A percentile compares a stretch with the other conserved stretches of the same genome.
Conservation (phyloP, 768 basidiomycete genomes). For the Pleurotus eryngii region DNA sequence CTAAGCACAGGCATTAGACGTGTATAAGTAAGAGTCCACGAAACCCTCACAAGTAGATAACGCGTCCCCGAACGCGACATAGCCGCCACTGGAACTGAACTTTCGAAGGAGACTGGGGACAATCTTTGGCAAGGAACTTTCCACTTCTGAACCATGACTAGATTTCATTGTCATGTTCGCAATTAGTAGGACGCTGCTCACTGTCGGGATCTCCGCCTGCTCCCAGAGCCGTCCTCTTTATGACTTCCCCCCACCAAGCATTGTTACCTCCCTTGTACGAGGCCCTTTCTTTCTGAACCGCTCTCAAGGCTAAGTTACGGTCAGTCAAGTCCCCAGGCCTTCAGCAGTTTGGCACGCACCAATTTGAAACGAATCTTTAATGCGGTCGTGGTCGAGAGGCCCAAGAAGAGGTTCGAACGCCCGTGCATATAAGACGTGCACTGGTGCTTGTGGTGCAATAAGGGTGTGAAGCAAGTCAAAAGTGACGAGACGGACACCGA, state of each 20-base stretch:
- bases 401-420: conserved; percentile 68
- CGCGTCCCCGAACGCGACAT: conserved; percentile 55
- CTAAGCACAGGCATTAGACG: conserved; percentile 22
- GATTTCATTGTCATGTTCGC: no score
- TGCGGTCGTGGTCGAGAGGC: conserved; percentile 44
- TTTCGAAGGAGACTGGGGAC: conserved; percentile 57
- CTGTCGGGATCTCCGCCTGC: conserved; percentile 65
- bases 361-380: conserved; percentile 58
- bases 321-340: background rate
- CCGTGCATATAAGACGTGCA: conserved; percentile 64
- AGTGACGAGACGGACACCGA: conserved; percentile 60
- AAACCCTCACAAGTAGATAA: conserved; percentile 39
- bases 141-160: conserved; percentile 40
- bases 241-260: conserved; percentile 78
- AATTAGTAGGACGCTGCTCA: conserved; percentile 20
- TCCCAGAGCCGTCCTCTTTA: conserved; percentile 67
- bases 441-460: conserved; percentile 61
- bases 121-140: conserved; percentile 50
- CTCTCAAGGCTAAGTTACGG: conserved; percentile 31
- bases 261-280: conserved; percentile 49
- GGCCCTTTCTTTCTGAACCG: conserved; percentile 55
- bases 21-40: no score
- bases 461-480: conserved; percentile 81
- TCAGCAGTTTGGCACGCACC: conserved; percentile 32
- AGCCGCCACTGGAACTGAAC: conserved; percentile 72